These are phyloP conservation scores for Nelumbo lutea DNA, from an alignment of 164 flowering plant genomes.

Conservation along the genomic window DNA sequence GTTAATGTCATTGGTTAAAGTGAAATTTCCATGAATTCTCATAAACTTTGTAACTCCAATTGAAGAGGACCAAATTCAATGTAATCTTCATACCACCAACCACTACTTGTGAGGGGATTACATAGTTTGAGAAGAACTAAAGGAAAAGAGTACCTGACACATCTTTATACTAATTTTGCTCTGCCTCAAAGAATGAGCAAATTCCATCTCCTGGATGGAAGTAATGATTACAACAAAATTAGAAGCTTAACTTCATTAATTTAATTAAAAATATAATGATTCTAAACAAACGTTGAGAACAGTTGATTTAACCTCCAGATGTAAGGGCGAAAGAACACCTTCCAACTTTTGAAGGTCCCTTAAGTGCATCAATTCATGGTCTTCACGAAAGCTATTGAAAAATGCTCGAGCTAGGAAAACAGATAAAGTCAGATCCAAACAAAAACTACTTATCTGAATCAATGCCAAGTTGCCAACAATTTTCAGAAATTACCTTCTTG, in stretches of 20 bases:
- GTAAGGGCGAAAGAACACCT: conserved; percentile 90
- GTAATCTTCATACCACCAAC: too few relatives aligned
- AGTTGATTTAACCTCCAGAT: conserved; percentile 63
- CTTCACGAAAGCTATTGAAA: conserved; percentile 83
- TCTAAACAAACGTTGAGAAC: neutral
- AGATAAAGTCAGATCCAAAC: conserved; percentile 5
- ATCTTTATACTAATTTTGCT: conserved; percentile 85
- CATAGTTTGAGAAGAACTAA: neutral
- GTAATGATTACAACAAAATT: neutral
- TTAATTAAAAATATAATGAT: neutral
- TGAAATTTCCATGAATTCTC: too few relatives aligned
- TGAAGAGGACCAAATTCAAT: too few relatives aligned
- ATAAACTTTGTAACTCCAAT: too few relatives aligned
- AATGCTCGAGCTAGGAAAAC: conserved; percentile 62
- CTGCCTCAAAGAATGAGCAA: conserved; percentile 82
- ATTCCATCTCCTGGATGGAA: conserved; percentile 83
- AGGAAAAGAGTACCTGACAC: conserved; percentile 57
- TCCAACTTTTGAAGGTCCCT: conserved; percentile 95
- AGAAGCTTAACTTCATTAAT: neutral
- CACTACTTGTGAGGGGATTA: neutral
- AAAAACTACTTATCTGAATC: neutral
- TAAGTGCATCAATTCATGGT: conserved; percentile 82
- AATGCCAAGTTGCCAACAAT: neutral
- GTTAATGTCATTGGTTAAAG: too few relatives aligned
- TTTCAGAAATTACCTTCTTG: conserved; percentile 66